A percentile compares a stretch with the other conserved stretches of the same genome.
phyloP scores from a whole-genome alignment of 371 early-diverging fungal species.

The Gilbertella persicaria region DNA sequence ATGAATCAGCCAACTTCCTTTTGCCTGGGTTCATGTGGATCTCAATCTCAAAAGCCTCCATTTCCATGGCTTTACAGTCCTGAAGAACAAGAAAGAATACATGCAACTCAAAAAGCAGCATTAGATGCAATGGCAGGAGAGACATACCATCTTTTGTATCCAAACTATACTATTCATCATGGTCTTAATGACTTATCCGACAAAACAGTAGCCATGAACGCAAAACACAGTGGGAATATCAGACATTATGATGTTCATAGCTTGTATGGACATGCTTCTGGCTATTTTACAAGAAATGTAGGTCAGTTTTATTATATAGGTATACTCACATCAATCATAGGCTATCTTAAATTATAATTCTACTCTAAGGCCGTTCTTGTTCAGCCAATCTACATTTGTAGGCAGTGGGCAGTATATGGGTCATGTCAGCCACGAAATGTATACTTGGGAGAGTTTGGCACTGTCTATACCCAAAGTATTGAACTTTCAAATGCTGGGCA shows the following conservation, averaged over 20 bases:
- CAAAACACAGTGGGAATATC: slow-evolving; percentile 52
- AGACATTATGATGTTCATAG: slow-evolving; percentile 65
- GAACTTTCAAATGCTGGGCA: slow-evolving; percentile 67
- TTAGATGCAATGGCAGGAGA: slow-evolving; percentile 20
- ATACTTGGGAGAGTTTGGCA: slow-evolving; percentile 50
- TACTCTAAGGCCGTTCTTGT: slow-evolving; percentile 63
- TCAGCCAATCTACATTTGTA: slow-evolving; percentile 68
- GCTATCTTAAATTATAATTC: slow-evolving; percentile 34
- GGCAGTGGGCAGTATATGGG: slow-evolving; percentile 66
- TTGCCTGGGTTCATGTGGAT: slow-evolving; percentile 27
- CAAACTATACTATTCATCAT: slow-evolving; percentile 33
- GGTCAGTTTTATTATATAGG: neutral
- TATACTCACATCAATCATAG: slow-evolving; percentile 2
- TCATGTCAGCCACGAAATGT: slow-evolving; percentile 69
- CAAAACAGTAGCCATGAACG: slow-evolving; percentile 59
- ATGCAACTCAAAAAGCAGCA: slow-evolving; percentile 19
- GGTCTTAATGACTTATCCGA: slow-evolving; percentile 40
- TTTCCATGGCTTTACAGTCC: slow-evolving; percentile 21
- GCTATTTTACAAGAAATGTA: slow-evolving; percentile 53
- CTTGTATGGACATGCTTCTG: slow-evolving; percentile 64
- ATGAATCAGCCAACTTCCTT: slow-evolving; percentile 67
- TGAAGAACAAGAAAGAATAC: slow-evolving; percentile 15
- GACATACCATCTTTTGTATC: slow-evolving; percentile 29
- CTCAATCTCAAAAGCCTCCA: slow-evolving; percentile 2
- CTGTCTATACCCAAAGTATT: slow-evolving; percentile 60